Percentiles rank a stretch among this genome's conserved stretches.
Conservation (phyloP, 352 stramenopile species). For the Pythium scleroteichum region DNA sequence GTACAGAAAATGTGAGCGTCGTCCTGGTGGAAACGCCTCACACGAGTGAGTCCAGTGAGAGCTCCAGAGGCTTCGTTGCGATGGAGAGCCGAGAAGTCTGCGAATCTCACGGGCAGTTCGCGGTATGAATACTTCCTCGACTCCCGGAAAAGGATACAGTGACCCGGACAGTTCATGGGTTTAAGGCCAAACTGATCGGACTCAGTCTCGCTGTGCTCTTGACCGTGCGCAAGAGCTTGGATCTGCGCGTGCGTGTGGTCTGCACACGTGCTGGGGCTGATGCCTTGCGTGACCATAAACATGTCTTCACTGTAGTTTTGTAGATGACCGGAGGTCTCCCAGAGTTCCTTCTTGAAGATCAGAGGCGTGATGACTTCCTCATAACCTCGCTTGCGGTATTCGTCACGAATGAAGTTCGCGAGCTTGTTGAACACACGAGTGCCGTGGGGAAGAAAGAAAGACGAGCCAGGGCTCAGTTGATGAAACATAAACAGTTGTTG, state of each 20-base stretch:
- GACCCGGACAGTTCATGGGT: constrained; percentile 98
- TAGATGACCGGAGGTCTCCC: constrained; percentile 96
- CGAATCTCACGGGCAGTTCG: constrained; percentile 93
- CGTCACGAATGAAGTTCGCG: constrained; percentile 72
- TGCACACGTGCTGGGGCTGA: constrained; percentile 26
- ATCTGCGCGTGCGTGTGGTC: constrained; percentile 30
- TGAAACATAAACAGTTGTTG: constrained; percentile 98
- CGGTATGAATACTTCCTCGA: constrained; percentile 93
- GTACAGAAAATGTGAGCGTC: constrained; percentile 99
- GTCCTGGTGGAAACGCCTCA: constrained; percentile 98
- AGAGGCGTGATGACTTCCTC: constrained; percentile 97
- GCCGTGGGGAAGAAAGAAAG: constrained; percentile 98
- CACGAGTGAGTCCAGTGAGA: constrained; percentile 95
- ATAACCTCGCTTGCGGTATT: constrained; percentile 92
- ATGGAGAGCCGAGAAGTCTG: constrained; percentile 95
- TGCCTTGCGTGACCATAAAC: constrained; percentile 88
- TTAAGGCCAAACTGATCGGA: constrained; percentile 96
- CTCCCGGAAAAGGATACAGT: constrained; percentile 98
- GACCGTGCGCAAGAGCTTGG: constrained; percentile 17
- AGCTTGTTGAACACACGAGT: constrained; percentile 98
- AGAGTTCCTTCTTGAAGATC: constrained; percentile 98
- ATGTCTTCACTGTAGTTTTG: constrained; percentile 98
- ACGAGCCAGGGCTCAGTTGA: constrained; percentile 94
- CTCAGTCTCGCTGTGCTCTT: constrained; percentile 41
- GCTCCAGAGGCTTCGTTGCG: constrained; percentile 95